Percentiles rank a stretch among this genome's conserved stretches.
Evolutionary conservation across 192 early-diverging fungal species (phyloP).

Genomic region (Entomortierella beljakovae): DNA sequence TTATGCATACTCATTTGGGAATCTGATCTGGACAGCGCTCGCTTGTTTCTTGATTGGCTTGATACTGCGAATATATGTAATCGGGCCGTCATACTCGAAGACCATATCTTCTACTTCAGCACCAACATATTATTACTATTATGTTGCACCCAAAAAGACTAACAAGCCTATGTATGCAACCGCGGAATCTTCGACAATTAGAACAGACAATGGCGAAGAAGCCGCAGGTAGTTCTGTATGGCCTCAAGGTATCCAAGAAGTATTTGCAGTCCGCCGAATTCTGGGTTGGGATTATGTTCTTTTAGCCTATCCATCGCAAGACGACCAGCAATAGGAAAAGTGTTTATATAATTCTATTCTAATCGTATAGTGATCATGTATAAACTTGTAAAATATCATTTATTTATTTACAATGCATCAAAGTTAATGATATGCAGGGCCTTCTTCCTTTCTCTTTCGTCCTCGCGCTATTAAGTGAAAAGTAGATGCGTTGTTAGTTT

Average conservation of each 20-base stretch:
- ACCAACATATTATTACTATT: conserved; percentile 43
- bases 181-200: neutral
- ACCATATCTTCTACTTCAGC: conserved; percentile 8
- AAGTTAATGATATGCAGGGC: conserved; percentile 91
- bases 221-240: conserved; percentile 10
- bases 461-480: conserved; percentile 69
- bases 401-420: conserved; percentile 78
- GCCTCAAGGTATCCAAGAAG: conserved; percentile 41
- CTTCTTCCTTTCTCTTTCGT: conserved; percentile 80
- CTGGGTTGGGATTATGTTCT: conserved; percentile 49
- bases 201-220: neutral
- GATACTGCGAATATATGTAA: conserved; percentile 41
- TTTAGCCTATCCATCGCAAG: conserved; percentile 34
- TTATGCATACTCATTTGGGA: conserved; percentile 44
- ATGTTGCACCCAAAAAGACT: conserved; percentile 13
- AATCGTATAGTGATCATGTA: neutral
- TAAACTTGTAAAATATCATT: neutral
- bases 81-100: conserved; percentile 45
- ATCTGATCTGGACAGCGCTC: conserved; percentile 37
- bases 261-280: conserved; percentile 35
- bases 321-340: neutral
- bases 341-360: too few relatives aligned
- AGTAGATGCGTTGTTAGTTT: neutral
- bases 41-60: conserved; percentile 33
- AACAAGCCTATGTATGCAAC: neutral